Conservation (phyloP, 2,329 filamentous ascomycete genomes). For the Alternaria infectoria region DNA sequence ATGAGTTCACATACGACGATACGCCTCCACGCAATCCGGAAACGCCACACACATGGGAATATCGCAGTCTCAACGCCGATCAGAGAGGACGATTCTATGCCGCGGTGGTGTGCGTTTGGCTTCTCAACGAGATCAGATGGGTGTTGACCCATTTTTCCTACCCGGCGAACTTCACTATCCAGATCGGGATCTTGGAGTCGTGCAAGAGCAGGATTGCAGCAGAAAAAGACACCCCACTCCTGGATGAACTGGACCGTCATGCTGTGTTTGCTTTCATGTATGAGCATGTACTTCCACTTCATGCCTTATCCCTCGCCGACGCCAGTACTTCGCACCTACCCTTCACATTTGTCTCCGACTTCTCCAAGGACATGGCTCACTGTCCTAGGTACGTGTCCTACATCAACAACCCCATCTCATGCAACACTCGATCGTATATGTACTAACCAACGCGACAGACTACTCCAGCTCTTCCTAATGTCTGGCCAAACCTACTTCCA, state of each 20-base stretch:
- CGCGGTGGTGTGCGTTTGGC: conserved; percentile 27
- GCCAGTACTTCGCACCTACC: conserved; percentile 17
- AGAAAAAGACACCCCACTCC: conserved; percentile 3
- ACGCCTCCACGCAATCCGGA: neutral
- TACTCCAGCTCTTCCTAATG: conserved; percentile 27
- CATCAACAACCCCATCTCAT: neutral
- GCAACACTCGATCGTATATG: neutral
- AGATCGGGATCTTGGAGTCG: neutral
- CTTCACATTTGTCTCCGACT: conserved; percentile 24
- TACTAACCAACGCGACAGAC: neutral
- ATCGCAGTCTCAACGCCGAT: conserved; percentile 20
- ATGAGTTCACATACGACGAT: conserved; percentile 7
- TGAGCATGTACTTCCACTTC: conserved; percentile 29
- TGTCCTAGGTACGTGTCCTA: conserved; percentile 1
- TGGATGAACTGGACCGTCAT: conserved; percentile 29
- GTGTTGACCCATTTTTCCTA: conserved; percentile 21
- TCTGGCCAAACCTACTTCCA: conserved; percentile 32
- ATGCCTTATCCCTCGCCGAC: conserved; percentile 22
- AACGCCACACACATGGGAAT: conserved; percentile 6
- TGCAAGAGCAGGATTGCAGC: neutral
- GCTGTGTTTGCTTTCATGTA: conserved; percentile 33
- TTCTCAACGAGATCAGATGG: conserved; percentile 36
- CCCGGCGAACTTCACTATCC: conserved; percentile 4
- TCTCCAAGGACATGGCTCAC: neutral
- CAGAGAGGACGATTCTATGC: conserved; percentile 32